These are phyloP conservation scores for Crucibulum laeve DNA, from an alignment of 768 basidiomycete species.

Conservation along the genomic window DNA sequence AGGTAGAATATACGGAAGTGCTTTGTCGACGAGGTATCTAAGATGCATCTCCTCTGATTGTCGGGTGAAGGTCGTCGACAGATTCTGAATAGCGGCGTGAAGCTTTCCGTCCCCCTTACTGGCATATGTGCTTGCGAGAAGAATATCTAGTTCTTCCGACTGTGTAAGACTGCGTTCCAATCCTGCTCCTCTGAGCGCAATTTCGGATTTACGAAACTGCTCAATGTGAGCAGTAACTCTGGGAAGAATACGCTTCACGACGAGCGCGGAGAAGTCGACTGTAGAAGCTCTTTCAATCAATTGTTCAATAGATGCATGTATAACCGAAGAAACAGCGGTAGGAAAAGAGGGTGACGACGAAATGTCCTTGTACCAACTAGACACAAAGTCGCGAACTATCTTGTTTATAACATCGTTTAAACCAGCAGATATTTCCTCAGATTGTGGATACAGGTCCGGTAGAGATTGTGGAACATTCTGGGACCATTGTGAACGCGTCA, in stretches of 20 bases:
- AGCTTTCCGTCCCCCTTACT: slow-evolving; percentile 59
- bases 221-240: slow-evolving; percentile 86
- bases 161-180: slow-evolving; percentile 81
- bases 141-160: slow-evolving; percentile 84
- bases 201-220: slow-evolving; percentile 86
- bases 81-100: slow-evolving; percentile 84
- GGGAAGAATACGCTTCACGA: slow-evolving; percentile 86
- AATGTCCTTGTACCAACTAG: slow-evolving; percentile 83
- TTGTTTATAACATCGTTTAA: slow-evolving; percentile 80
- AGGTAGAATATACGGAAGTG: slow-evolving; percentile 72
- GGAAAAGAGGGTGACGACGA: slow-evolving; percentile 90
- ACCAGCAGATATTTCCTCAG: slow-evolving; percentile 61
- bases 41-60: slow-evolving; percentile 90
- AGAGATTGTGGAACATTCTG: slow-evolving; percentile 65
- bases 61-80: slow-evolving; percentile 83
- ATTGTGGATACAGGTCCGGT: slow-evolving; percentile 60
- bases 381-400: slow-evolving; percentile 82
- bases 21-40: slow-evolving; percentile 60
- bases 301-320: slow-evolving; percentile 62
- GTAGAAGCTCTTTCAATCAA: slow-evolving; percentile 50
- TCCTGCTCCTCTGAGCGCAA: slow-evolving; percentile 77
- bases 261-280: slow-evolving; percentile 69
- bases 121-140: slow-evolving; percentile 81
- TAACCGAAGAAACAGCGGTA: slow-evolving; percentile 68
- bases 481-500: slow-evolving; percentile 89